Evolutionary conservation across 345 rosid genomes (phyloP).

Genomic region (Euphorbia lathyris): DNA sequence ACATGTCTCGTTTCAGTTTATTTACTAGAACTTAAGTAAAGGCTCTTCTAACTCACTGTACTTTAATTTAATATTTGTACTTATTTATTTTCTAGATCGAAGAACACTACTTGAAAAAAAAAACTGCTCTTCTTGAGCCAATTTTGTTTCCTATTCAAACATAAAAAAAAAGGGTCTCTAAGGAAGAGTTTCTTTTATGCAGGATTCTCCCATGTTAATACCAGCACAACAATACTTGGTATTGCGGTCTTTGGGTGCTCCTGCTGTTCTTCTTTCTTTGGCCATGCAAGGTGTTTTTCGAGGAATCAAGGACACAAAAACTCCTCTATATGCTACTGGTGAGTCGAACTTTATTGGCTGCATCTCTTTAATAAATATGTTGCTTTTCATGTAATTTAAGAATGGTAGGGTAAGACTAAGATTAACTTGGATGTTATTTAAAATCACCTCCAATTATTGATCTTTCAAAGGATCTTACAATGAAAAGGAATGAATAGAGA

Average conservation of each 20-base stretch:
- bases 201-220: conserved; percentile 32
- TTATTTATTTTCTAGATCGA: too few relatives aligned
- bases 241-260: conserved; percentile 33
- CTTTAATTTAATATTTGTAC: neutral
- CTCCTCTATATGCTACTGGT: conserved; percentile 32
- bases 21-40: neutral
- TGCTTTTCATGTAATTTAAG: neutral
- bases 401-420: neutral
- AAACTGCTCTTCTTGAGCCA: too few relatives aligned
- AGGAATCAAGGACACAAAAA: conserved; percentile 31
- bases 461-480: too few relatives aligned
- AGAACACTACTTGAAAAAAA: too few relatives aligned
- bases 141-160: too few relatives aligned
- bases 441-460: too few relatives aligned
- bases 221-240: conserved; percentile 30
- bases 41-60: neutral
- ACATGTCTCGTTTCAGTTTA: neutral
- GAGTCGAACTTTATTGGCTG: neutral
- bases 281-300: conserved; percentile 35
- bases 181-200: neutral
- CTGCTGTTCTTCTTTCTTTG: conserved; percentile 32
- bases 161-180: too few relatives aligned
- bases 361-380: neutral
- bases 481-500: too few relatives aligned
- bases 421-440: too few relatives aligned